phyloP scores from a whole-genome alignment of 805 yeast genomes.

The Candida vartiovaarae region DNA sequence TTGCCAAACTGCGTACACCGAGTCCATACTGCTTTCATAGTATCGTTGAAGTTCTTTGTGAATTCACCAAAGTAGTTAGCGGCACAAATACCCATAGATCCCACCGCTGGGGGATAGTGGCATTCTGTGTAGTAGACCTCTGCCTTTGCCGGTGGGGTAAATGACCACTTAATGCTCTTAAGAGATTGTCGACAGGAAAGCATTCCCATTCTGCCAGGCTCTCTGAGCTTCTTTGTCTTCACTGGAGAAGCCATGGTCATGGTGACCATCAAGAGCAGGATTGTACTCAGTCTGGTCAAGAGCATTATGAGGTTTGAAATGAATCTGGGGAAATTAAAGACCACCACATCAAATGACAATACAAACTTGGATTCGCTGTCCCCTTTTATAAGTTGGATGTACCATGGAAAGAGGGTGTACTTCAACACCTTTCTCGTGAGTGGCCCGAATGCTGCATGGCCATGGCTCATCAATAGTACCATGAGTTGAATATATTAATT shows the following conservation, averaged over 20 bases:
- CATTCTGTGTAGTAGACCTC: constrained; percentile 4
- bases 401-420: no score
- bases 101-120: constrained; percentile 12
- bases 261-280: neutral
- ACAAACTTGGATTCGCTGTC: no score
- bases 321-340: no score
- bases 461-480: no score
- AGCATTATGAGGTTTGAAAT: no score
- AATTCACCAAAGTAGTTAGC: constrained; percentile 10
- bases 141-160: no score
- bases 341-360: no score
- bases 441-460: no score
- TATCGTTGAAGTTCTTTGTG: constrained; percentile 8
- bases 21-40: neutral
- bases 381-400: no score
- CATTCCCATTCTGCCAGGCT: neutral
- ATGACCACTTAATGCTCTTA: neutral
- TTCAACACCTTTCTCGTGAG: no score
- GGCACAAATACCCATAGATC: constrained; percentile 5
- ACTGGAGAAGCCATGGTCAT: neutral
- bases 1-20: neutral
- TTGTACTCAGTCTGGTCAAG: neutral
- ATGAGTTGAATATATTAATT: no score
- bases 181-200: neutral
- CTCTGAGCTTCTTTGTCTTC: neutral